Base-by-base conservation (phyloP, 148 eudicot species). In the Gaultheria prostrata region DNA sequence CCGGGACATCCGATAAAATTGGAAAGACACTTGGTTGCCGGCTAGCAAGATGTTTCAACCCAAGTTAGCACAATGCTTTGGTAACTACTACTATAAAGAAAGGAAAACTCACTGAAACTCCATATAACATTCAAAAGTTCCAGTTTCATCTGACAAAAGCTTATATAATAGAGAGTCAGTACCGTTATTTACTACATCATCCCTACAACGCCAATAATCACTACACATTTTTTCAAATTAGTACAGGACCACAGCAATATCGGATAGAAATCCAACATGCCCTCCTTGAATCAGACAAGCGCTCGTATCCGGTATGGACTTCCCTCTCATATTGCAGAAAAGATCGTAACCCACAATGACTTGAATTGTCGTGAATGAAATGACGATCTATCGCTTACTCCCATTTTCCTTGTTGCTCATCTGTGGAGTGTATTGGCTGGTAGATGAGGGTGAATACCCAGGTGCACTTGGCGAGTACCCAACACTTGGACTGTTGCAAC, bases 401-500 rank as follows among this genome's bases (percentile, higher is more conserved):
- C 87, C 89, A 39, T 85, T 81, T 17, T 87, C 89, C 81, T 87
- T 87, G 87, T 87, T 82, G 83, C 85, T 87, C 78, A 61, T 82
- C 84, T 80, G 86, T 56, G 93, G 89, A 76, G 91, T 84, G 84
- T 80, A 86, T 76, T 91, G 93, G 81, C 91, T 89, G 56, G 91
- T 89, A 8, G 93, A 88, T 11, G 93, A 86, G 15, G 93, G 93
- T 28, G 93, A 91, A 86, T 91, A 91, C 53, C 93, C 93, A 6
- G 93, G 91, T 57, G 90, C 90, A 82, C 91, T 91, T 28, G 93
- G 93, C 28, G 93, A 91, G 85, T 89, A 91, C 59, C 91, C 89
- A 54, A 85, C 93, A 59, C 93, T 91, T 79, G 93, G 93, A 83
- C 93, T 91, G 86, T 51, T 5, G 53, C 11, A 28, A 76, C 56